Conservation (phyloP, 768 basidiomycete genomes). For the Leucocoprinus birnbaumii region DNA sequence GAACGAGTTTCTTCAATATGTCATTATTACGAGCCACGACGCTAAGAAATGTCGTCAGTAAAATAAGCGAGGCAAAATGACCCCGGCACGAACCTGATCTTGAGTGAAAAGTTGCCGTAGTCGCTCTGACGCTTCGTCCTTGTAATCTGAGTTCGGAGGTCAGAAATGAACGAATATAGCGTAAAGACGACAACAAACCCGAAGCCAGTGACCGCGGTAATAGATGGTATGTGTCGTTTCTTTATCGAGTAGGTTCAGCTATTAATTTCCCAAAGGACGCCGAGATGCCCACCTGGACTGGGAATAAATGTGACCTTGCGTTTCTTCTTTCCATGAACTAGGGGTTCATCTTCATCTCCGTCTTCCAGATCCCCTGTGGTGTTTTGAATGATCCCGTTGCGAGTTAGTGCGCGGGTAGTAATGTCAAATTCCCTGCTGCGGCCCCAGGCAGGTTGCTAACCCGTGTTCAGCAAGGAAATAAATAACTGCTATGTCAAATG, state of each 20-base stretch:
- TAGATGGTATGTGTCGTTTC: conserved; percentile 89
- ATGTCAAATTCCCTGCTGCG: conserved; percentile 88
- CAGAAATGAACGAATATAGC: not conserved
- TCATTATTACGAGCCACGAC: conserved; percentile 88
- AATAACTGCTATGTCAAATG: not conserved
- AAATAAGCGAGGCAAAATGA: not conserved
- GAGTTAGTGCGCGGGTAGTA: conserved; percentile 71
- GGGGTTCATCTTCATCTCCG: conserved; percentile 60
- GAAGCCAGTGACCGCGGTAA: conserved; percentile 86
- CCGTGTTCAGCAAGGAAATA: conserved; percentile 4
- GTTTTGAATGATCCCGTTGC: conserved; percentile 60
- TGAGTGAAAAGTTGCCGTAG: conserved; percentile 71
- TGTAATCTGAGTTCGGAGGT: conserved; percentile 53
- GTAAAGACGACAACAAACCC: conserved; percentile 49
- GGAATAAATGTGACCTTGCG: conserved; percentile 85
- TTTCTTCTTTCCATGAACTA: conserved; percentile 69
- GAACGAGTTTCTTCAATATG: conserved; percentile 80
- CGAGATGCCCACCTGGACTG: conserved; percentile 55
- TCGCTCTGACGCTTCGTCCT: conserved; percentile 76
- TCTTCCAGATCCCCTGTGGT: conserved; percentile 79
- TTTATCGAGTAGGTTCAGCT: conserved; percentile 23
- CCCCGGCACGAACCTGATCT: conserved; percentile 59
- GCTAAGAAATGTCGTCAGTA: conserved; percentile 32
- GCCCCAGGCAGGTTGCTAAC: conserved; percentile 88
- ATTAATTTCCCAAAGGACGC: conserved; percentile 13